Base-by-base conservation (phyloP, 371 early-diverging fungal species). In the Zopfochytrium polystomum region DNA sequence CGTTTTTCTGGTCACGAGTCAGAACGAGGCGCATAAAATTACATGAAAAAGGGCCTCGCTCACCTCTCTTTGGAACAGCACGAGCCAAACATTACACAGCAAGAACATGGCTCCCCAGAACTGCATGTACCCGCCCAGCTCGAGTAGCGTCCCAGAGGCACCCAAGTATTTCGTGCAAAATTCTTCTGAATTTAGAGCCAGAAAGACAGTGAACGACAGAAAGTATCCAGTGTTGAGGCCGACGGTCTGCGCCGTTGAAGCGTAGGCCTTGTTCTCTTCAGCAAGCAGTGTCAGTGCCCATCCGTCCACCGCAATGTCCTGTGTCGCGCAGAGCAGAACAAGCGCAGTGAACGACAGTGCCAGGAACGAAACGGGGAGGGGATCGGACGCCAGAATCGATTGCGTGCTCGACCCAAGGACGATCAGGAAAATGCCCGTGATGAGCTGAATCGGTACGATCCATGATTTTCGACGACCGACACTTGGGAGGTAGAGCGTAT, bases 231-330 rank as follows among this genome's bases (percentile, higher is more conserved):
- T 85, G 72, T 93, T 98, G 48, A 98, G 79, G 4, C 97, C 98
- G 51, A 98, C 89, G 0, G 98, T 96, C 70, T 98, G 96, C 11
- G 93, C 93, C 0, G 94, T 92, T 22, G 92, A 92, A 0, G 97
- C 96, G 71, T 69, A 60, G 26, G 69, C 71, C 68, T 78, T 71
- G 65, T 87, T 89, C 51, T 95, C 93, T 62, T 92, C 88, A 11
- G 90, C 87, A 35, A 96, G 72, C 25, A 96, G 73, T 0, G 93
- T 94, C 54, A 96, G 70, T 1, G 97, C 97, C 97, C 97, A 96
- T 5, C 86, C 98, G 68, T 96, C 98, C 3, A 98, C 97, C 15
- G 98, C 97, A 69, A 98, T 94, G 67, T 97, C 96, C 76, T 98
- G 98, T 0, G 98, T 98, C 0, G 98, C 98, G 60, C 91, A 89